Conservation (phyloP, 2,329 filamentous ascomycete species). For the Penicillium sp. region DNA sequence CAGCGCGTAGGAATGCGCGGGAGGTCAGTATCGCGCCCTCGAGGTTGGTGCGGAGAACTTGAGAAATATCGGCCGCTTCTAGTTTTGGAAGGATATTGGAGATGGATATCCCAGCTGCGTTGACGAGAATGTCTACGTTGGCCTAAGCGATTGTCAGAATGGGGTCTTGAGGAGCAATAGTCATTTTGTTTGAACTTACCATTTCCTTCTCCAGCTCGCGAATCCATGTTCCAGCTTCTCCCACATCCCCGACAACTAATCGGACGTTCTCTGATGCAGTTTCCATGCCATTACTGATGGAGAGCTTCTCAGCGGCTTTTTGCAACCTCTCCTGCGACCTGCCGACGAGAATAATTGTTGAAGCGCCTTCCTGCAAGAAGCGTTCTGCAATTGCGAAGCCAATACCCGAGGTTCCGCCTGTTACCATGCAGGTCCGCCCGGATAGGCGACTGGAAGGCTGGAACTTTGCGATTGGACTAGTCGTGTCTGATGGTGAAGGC, state of each 20-base stretch:
- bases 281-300: not conserved
- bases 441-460: conserved; percentile 30
- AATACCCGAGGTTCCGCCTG: conserved; percentile 71
- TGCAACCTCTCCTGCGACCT: conserved; percentile 54
- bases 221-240: conserved; percentile 36
- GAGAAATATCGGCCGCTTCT: conserved; percentile 52
- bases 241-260: conserved; percentile 43
- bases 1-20: conserved; percentile 40
- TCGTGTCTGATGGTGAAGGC: conserved; percentile 2
- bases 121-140: conserved; percentile 66
- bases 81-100: conserved; percentile 64
- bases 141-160: conserved; percentile 25
- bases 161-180: not conserved
- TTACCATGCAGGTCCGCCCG: conserved; percentile 57
- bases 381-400: conserved; percentile 66
- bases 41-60: conserved; percentile 71
- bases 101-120: conserved; percentile 75
- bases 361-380: conserved; percentile 65
- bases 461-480: conserved; percentile 4
- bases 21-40: conserved; percentile 46
- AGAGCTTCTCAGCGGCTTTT: conserved; percentile 32
- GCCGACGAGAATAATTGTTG: conserved; percentile 61
- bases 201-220: conserved; percentile 42
- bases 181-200: conserved; percentile 27
- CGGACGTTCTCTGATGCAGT: conserved; percentile 25